phyloP scores from a whole-genome alignment of 2,329 filamentous ascomycete genomes.

The Phyllachora maydis region DNA sequence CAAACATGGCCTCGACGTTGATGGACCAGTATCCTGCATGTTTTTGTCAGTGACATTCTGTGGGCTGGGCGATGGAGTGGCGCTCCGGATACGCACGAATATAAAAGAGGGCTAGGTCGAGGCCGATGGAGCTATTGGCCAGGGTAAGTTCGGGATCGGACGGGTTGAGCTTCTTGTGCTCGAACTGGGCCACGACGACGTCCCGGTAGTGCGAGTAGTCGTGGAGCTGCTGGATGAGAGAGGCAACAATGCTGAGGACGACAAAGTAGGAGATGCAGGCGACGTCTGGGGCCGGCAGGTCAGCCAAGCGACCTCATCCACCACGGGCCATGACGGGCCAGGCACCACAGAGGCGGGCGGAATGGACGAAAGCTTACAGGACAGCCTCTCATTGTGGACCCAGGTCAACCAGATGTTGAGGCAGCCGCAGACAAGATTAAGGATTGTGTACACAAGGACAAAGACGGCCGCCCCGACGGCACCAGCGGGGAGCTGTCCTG shows the following conservation, averaged over 20 bases:
- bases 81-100: conserved; percentile 6
- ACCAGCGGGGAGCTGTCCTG: conserved; percentile 5
- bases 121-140: conserved; percentile 7
- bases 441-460: conserved; percentile 3
- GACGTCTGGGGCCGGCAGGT: too few species aligned
- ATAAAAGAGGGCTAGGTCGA: conserved; percentile 8
- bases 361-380: conserved; percentile 6
- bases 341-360: not conserved
- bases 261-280: conserved; percentile 6
- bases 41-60: not conserved
- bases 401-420: conserved; percentile 8
- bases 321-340: too few species aligned
- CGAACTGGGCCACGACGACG: conserved; percentile 4
- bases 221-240: conserved; percentile 8
- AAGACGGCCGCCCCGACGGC: conserved; percentile 4
- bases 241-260: conserved; percentile 7
- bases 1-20: conserved; percentile 7
- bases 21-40: conserved; percentile 8
- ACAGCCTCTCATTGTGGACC: conserved; percentile 7
- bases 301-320: not conserved
- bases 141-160: conserved; percentile 6
- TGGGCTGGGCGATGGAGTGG: not conserved
- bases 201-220: conserved; percentile 6
- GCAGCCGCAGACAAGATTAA: conserved; percentile 3
- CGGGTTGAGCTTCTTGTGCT: conserved; percentile 4